Conservation (phyloP, 768 basidiomycete species). For the Xanthoconium purpureum region DNA sequence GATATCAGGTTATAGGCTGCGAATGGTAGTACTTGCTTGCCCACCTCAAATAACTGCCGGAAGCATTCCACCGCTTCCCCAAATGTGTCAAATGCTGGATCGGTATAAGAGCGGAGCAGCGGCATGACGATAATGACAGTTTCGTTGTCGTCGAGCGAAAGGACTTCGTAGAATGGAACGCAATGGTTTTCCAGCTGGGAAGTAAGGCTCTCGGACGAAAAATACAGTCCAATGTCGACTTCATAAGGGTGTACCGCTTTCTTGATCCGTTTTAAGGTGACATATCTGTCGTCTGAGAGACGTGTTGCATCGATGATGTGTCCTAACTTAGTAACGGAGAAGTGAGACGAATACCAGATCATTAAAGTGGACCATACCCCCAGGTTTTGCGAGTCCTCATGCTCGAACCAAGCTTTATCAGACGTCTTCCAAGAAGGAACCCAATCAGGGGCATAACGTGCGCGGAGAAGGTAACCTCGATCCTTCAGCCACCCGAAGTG, state of each 20-base stretch:
- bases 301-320: slow-evolving; percentile 30
- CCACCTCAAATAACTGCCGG: slow-evolving; percentile 33
- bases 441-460: slow-evolving; percentile 11
- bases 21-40: background rate
- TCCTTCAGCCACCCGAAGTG: slow-evolving; percentile 2
- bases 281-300: slow-evolving; percentile 20
- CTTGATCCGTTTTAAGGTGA: slow-evolving; percentile 30
- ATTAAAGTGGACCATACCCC: slow-evolving; percentile 6
- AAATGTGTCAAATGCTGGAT: slow-evolving; percentile 26
- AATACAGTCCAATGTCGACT: slow-evolving; percentile 27
- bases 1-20: background rate
- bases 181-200: slow-evolving; percentile 32
- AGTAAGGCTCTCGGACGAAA: slow-evolving; percentile 1
- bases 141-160: slow-evolving; percentile 5
- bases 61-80: slow-evolving; percentile 35
- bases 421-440: slow-evolving; percentile 7
- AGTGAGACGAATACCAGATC: background rate
- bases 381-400: background rate
- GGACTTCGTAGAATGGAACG: slow-evolving; percentile 28
- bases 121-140: slow-evolving; percentile 4
- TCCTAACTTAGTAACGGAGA: background rate
- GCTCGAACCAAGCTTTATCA: background rate
- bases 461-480: slow-evolving; percentile 7
- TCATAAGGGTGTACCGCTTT: slow-evolving; percentile 23
- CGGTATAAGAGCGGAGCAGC: background rate